Base-by-base conservation (phyloP, 495 filamentous ascomycete genomes). In the Neurospora sp. region DNA sequence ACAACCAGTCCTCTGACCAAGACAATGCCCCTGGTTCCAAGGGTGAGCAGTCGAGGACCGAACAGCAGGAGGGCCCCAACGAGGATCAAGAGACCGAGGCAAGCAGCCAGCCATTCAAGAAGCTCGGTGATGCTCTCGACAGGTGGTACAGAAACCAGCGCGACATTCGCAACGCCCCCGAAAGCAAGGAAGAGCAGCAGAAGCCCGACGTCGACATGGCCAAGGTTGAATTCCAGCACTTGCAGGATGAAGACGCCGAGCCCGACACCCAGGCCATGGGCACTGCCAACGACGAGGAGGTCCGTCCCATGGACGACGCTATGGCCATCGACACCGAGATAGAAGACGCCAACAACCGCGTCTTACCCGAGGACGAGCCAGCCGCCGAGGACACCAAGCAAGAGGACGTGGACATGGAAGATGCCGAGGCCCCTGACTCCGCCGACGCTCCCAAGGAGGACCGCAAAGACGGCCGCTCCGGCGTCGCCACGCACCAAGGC, bases 221-320 rank as follows among this genome's bases (percentile, higher is more conserved):
- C 17, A 72, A 74, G 42, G 81, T 81, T 17, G 93, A 96, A 76
- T 97, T 97, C 79, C 93, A 98, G 77, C 95, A 99, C 81, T 85
- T 99, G 11, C 90, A 89, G 73, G 90, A 97, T 75, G 92, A 97
- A 71, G 88, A 94, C 59, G 88, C 91, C 54, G 84, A 89, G 69
- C 89, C 91, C 15, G 94, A 98, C 80, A 89, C 93, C 0, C 96
- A 99, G 81, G 96, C 96, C 70, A 85, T 99, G 62, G 96, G 96
- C 28, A 89, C 92, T 72, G 93, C 96, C 3, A 92, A 87, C 4
- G 90, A 97, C 75, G 94, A 98, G 21, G 93, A 98, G 81, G 90
- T 91, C 15, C 86, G 88, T 73, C 89, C 92, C 4, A 84, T 98
- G 72, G 93, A 98, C 74, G 90, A 96, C 74, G 90, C 89, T 69